Evolutionary conservation across 176 grass and related monocot species (phyloP), one percentile per base, ranked within the genome.

Genomic region (Rhynchospora tenuis): DNA sequence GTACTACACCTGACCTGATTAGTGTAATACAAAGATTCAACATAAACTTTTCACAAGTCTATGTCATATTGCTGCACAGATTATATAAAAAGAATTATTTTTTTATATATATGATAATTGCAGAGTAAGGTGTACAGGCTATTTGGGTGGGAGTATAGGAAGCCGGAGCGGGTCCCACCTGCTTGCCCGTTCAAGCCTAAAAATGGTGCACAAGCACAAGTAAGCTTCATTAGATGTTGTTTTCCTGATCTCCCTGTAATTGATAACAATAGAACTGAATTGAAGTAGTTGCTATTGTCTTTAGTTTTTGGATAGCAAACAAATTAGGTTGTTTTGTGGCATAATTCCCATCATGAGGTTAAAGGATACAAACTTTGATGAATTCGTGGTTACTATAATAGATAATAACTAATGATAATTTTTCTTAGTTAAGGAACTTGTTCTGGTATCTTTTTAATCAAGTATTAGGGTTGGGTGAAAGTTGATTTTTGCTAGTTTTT

Each of bases 81-180:
- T 73, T 73, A 13, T 33, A n/a, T n/a, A n/a, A n/a, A n/a, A 43
- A 43, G 28, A 43, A 17, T 1, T 44, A 44, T 69, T 44, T 28
- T 75, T 26, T 75, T 54, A 54, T 59, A 51, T 23, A 29, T 46
- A 13, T 85, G 48, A 45, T 83, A 62, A 76, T 79, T 79, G 42
- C 89, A 99, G 93, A 76, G 91, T 57, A 99, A 93, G 87, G 81
- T 99, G 9, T 99, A 99, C 80, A 42, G 80, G 44, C 73, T 99
- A 79, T 87, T 99, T 78, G 96, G 96, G 69, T 99, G 96, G 93
- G 96, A 99, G 61, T 95, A 95, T 86, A 90, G 83, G 89, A 99
- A 87, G 68, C 89, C 96, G 74, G 91, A 81, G 66, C 85, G 88
- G 79, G 93, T 77, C 38, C 96, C 96, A 14, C 91, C 96, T 73